Evolutionary conservation across 2,329 filamentous ascomycete species (phyloP).

Genomic region (Ceratocystis cubensis): DNA sequence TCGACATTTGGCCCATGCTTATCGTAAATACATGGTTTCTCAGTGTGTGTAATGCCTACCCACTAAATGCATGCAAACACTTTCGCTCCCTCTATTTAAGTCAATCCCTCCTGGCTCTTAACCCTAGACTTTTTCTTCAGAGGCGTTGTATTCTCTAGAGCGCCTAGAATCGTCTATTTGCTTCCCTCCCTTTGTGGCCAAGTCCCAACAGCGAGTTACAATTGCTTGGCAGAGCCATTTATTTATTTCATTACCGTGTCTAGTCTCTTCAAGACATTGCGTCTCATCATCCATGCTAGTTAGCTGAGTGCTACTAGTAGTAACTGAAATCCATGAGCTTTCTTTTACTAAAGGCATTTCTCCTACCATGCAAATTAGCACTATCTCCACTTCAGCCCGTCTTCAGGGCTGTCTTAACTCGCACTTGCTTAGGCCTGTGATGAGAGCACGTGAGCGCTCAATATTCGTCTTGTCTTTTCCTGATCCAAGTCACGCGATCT

Average conservation of each 20-base stretch:
- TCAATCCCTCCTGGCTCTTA: background rate
- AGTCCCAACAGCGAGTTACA: background rate
- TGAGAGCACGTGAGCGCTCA: background rate
- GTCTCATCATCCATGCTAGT: background rate
- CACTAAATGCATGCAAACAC: background rate
- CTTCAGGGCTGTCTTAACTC: background rate
- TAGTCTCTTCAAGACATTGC: background rate
- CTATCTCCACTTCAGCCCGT: background rate
- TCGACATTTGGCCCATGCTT: too few species aligned
- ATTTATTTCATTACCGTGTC: background rate
- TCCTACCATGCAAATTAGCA: background rate
- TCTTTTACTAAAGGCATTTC: background rate
- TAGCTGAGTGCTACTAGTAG: background rate
- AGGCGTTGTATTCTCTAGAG: background rate
- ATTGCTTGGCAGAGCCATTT: background rate
- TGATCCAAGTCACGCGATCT: background rate
- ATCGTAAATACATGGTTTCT: background rate
- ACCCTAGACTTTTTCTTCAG: background rate
- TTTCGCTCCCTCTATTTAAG: background rate
- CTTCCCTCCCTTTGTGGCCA: background rate
- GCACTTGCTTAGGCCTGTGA: background rate
- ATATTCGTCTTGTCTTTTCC: background rate
- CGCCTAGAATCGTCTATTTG: background rate
- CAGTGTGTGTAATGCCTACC: background rate
- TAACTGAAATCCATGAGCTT: background rate